Base-by-base conservation (phyloP, 768 basidiomycete genomes). In the Hygrophorus russula region DNA sequence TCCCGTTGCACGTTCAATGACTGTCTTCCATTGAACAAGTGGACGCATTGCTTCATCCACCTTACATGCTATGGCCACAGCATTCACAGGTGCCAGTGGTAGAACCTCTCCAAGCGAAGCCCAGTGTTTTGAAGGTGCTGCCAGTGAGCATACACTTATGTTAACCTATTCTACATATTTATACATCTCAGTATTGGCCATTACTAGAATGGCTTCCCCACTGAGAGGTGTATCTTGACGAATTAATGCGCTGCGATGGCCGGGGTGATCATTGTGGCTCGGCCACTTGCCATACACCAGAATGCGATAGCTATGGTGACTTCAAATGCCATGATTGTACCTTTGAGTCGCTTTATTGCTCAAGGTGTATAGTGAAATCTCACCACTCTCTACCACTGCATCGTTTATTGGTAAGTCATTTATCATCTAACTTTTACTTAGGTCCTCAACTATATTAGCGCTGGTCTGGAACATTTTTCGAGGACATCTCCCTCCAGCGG, bases 401-500 rank as follows among this genome's bases (percentile, higher is more conserved):
- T 42, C 31, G 30, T 15, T 24, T 34, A 10, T 13, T 15, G 29
- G 41, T 42, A 36, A 42, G 11, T 9, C 24, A 24, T 19, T 42
- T 15, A 13, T n/a, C 31, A 13, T 29, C 18, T 17, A 15, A 33
- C 15, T 42, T 42, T 17, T 14, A 11, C 15, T 34, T 42, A 19
- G 18, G 3, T 34, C 19, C 32, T 42, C 19, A 19, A 29, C 14
- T 35, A n/a, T 37, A 28, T 27, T 39, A 45, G 47, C 18, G 28
- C n/a, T 49, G 44, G 38, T 41, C 17, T 15, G 39, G 47, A 12
- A 10, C 17, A 9, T 49, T 40, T 35, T 49, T 38, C n/a, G 24
- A 39, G 14, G 20, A 32, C 9, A 18, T 29, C 13, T 24, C 32
- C 12, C 32, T 49, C n/a, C 20, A 45, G 14, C 12, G 40, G n/a